Evolutionary conservation across 495 filamentous ascomycete genomes (phyloP).

Genomic region (Aspergillus ostianus): DNA sequence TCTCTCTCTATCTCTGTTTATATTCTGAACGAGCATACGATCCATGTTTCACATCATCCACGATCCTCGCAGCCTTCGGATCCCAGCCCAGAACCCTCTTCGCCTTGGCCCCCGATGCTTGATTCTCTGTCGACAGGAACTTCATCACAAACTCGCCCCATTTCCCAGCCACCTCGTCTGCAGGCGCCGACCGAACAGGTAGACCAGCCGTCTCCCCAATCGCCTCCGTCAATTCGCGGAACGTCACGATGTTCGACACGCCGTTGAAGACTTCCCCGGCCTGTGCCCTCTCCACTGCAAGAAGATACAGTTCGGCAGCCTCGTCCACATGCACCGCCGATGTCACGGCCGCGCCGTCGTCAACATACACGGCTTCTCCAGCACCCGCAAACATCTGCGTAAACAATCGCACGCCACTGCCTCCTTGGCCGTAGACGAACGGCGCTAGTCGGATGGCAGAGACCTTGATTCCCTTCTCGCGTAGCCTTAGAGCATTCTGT

Average conservation of each 20-base stretch:
- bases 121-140: conserved; percentile 27
- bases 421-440: conserved; percentile 42
- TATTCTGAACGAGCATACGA: background rate
- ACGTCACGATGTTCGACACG: conserved; percentile 24
- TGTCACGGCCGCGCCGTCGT: background rate
- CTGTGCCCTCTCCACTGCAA: conserved; percentile 28
- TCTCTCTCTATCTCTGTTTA: too few relatives aligned
- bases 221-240: conserved; percentile 24
- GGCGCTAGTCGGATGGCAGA: conserved; percentile 36
- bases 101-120: conserved; percentile 33
- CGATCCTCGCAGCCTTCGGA: conserved; percentile 17
- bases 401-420: conserved; percentile 14
- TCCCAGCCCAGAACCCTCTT: conserved; percentile 34
- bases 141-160: conserved; percentile 9
- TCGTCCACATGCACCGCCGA: background rate
- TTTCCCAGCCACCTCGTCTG: background rate
- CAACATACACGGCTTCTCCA: background rate
- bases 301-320: conserved; percentile 37
- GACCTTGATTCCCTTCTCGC: conserved; percentile 29
- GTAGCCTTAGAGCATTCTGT: conserved; percentile 21
- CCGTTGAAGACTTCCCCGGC: conserved; percentile 32
- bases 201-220: background rate
- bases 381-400: background rate
- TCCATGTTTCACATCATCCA: background rate
- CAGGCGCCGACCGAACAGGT: background rate